These are phyloP conservation scores for Fusarium miscanthi DNA, from an alignment of 2,329 filamentous ascomycete genomes.

Conservation along the genomic window DNA sequence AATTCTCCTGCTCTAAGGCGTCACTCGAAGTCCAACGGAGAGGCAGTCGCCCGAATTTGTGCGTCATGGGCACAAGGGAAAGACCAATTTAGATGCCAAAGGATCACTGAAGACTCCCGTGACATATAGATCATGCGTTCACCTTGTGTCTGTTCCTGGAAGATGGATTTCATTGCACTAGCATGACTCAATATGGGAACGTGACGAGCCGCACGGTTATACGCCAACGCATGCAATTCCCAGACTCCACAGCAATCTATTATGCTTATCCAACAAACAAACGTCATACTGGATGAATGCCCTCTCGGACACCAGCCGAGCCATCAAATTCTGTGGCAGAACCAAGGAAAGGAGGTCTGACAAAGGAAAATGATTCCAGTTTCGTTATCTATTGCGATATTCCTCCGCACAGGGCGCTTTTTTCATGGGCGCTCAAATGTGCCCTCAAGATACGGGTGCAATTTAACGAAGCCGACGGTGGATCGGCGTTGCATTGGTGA, in stretches of 20 bases:
- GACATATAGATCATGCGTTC: not conserved
- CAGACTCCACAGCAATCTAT: not conserved
- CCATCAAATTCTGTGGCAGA: not conserved
- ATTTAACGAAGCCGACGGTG: not conserved
- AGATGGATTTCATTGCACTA: not conserved
- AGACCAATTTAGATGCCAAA: not conserved
- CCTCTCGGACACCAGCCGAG: not conserved
- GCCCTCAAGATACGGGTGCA: conserved; percentile 1
- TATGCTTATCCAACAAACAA: not conserved
- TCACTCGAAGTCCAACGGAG: not conserved
- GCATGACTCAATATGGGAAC: not conserved
- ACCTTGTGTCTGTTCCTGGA: too few species aligned
- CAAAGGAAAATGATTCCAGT: not conserved
- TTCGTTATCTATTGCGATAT: not conserved
- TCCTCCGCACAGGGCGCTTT: not conserved
- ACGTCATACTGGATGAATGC: not conserved
- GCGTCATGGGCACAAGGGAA: fast-evolving
- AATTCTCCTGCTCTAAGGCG: not conserved
- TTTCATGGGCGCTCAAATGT: conserved; percentile 14
- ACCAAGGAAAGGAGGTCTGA: not conserved
- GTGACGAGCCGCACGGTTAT: not conserved
- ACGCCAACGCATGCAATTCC: not conserved
- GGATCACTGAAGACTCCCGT: not conserved
- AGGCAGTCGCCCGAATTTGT: too few species aligned
- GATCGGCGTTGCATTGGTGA: conserved; percentile 7